These are phyloP conservation scores for Ilex aquifolium DNA, from an alignment of 257 asterid genomes.

Conservation along the genomic window DNA sequence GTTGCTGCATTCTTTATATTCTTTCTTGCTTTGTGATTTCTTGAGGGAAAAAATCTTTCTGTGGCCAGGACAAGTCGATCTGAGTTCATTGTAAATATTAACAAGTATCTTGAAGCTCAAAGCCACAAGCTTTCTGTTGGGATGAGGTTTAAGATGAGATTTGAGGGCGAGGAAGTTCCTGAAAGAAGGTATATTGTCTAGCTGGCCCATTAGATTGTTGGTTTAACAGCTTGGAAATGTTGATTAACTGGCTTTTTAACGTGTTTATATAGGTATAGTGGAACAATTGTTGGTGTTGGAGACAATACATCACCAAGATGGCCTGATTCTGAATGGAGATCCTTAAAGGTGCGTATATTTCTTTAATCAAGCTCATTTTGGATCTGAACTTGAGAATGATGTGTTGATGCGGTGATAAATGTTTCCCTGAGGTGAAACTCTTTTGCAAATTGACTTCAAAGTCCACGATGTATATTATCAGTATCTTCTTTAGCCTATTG, in stretches of 20 bases:
- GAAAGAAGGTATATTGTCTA: constrained; percentile 73
- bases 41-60: neutral
- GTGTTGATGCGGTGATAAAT: neutral
- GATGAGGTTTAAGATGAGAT: constrained; percentile 97
- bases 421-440: neutral
- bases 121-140: constrained; percentile 85
- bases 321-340: constrained; percentile 97
- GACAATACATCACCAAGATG: constrained; percentile 60
- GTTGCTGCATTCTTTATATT: neutral
- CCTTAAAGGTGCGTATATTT: constrained; percentile 61
- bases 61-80: constrained; percentile 83
- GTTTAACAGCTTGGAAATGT: neutral
- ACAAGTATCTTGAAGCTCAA: constrained; percentile 90
- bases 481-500: too few relatives aligned
- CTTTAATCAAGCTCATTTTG: constrained; percentile 2
- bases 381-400: neutral
- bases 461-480: too few relatives aligned
- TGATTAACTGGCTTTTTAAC: constrained; percentile 10
- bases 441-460: too few relatives aligned
- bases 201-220: too few relatives aligned
- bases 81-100: constrained; percentile 75
- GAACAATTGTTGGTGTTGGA: constrained; percentile 90
- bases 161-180: constrained; percentile 97
- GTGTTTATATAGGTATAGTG: constrained; percentile 69
- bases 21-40: neutral